phyloP scores from a whole-genome alignment of 345 rosid species.

The Eucalyptus viminalis region DNA sequence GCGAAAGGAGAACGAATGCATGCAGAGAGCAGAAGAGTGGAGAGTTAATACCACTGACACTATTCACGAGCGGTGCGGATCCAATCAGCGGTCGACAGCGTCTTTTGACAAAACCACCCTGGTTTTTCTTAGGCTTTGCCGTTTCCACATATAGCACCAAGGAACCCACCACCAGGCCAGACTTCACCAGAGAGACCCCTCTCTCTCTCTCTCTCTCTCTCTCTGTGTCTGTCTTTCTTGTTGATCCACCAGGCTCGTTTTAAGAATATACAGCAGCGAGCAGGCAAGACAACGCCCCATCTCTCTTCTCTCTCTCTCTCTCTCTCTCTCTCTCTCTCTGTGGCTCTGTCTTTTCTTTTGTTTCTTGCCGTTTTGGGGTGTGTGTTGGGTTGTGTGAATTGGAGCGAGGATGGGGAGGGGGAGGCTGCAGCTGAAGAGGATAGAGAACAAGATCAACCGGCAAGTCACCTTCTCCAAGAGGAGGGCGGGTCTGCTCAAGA shows the following conservation, averaged over 20 bases:
- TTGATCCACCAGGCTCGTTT: background rate
- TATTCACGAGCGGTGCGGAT: background rate
- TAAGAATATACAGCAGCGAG: background rate
- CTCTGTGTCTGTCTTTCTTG: background rate
- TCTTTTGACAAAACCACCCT: slow-evolving; percentile 4
- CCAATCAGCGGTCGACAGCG: slow-evolving; percentile 20
- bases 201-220: background rate
- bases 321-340: background rate
- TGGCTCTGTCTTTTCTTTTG: background rate
- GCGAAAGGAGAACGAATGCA: background rate
- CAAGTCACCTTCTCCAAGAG: slow-evolving; percentile 37
- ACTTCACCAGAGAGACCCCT: background rate
- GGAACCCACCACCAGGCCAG: background rate
- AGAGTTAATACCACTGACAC: background rate
- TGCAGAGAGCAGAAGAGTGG: background rate
- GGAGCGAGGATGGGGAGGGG: slow-evolving; percentile 23
- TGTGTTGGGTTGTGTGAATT: background rate
- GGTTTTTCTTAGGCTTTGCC: background rate
- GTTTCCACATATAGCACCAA: background rate
- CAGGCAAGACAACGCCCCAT: background rate
- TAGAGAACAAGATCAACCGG: slow-evolving; percentile 25
- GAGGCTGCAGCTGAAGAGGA: slow-evolving; percentile 33
- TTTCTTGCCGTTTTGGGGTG: background rate
- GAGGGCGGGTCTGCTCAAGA: slow-evolving; percentile 29
- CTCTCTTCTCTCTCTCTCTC: background rate